Percentiles rank a stretch among this genome's conserved stretches.
Evolutionary conservation across 805 yeast species (phyloP).

Genomic region (Wickerhamiella nectarea): DNA sequence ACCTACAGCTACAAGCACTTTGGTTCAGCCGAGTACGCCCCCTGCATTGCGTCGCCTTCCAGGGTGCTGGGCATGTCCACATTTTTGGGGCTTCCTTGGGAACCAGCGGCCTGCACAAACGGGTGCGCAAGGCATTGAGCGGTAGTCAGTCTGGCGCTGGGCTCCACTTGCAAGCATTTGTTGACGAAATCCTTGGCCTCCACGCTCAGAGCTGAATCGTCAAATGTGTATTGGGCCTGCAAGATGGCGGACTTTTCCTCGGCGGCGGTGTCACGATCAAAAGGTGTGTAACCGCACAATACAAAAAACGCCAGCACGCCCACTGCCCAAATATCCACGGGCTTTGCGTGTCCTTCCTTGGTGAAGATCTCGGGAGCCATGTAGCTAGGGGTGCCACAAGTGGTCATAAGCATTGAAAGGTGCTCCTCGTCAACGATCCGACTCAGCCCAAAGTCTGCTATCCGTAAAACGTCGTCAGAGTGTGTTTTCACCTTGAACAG

Average conservation of each 20-base stretch:
- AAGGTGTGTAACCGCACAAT: constrained; percentile 63
- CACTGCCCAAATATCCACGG: constrained; percentile 64
- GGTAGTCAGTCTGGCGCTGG: constrained; percentile 35
- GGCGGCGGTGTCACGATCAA: constrained; percentile 56
- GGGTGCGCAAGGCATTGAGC: constrained; percentile 35
- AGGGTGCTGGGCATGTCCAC: constrained; percentile 15
- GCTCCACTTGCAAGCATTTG: constrained; percentile 38
- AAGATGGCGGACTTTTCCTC: constrained; percentile 55
- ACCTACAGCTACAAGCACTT: background rate
- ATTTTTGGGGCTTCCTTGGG: background rate
- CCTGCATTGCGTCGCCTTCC: constrained; percentile 24
- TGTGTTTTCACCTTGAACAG: constrained; percentile 34
- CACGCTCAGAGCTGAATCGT: constrained; percentile 34
- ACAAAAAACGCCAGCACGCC: constrained; percentile 61
- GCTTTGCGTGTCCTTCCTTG: constrained; percentile 40
- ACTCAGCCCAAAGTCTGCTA: constrained; percentile 58
- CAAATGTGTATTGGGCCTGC: constrained; percentile 44
- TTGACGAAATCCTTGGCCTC: constrained; percentile 47
- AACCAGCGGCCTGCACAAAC: constrained; percentile 22
- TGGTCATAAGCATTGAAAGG: constrained; percentile 30
- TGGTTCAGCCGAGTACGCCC: constrained; percentile 18
- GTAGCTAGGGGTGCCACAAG: constrained; percentile 60
- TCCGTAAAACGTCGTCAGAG: constrained; percentile 29
- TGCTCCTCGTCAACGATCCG: constrained; percentile 32
- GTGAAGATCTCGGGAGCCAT: constrained; percentile 59